Conservation (phyloP, 495 filamentous ascomycete species). For the Schizothecium vesticola region DNA sequence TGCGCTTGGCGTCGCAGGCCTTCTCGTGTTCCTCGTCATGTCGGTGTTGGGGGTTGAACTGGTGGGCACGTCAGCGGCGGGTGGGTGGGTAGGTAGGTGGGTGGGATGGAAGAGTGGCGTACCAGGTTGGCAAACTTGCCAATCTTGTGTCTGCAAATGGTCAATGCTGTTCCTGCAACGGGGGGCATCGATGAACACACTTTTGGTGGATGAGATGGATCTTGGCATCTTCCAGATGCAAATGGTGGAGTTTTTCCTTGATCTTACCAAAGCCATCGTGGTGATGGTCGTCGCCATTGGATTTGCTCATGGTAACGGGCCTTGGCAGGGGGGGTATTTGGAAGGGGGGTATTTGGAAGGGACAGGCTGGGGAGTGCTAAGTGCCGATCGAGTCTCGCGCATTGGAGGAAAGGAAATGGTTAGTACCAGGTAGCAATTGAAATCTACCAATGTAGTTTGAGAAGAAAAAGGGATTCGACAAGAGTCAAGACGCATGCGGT, state of each 20-base stretch:
- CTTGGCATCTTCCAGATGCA: conserved; percentile 45
- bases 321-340: neutral
- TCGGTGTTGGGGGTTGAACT: conserved; percentile 83
- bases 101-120: conserved; percentile 14
- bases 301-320: neutral
- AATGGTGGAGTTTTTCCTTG: conserved; percentile 45
- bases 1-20: conserved; percentile 72
- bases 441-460: neutral
- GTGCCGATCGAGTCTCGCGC: neutral
- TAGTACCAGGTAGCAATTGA: neutral
- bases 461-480: neutral
- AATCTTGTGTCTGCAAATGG: conserved; percentile 40
- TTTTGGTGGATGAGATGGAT: conserved; percentile 44
- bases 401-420: neutral
- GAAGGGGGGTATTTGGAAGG: neutral
- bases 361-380: neutral
- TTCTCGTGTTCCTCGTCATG: conserved; percentile 94
- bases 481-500: neutral
- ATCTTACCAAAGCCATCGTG: conserved; percentile 31
- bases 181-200: conserved; percentile 21
- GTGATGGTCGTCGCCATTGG: conserved; percentile 27
- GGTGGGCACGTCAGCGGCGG: conserved; percentile 1
- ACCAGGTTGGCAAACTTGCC: conserved; percentile 53
- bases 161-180: neutral
- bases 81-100: neutral